Evolutionary conservation across 1,139 yeast species (phyloP), one percentile per base, ranked within the genome.

Genomic region (Kodamaea sp.): DNA sequence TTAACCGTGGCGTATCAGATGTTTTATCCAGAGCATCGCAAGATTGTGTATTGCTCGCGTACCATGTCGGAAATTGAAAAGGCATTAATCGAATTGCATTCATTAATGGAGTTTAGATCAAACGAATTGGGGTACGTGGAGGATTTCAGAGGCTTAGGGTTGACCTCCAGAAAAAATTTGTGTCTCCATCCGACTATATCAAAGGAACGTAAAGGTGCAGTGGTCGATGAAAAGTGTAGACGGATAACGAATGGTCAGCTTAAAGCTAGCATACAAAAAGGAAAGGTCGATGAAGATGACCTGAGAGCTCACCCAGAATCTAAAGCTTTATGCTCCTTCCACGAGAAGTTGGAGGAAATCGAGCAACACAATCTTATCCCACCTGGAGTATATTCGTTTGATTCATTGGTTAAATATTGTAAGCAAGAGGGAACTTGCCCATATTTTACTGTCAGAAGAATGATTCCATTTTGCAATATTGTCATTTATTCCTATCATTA

Each of bases 41-140:
- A 92, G 66, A 80, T 92, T 48, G 87, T 92, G 5, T 92, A 92
- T 61, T 92, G 99, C 61, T 92, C 98, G 5, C 97, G 99, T 74
- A 92, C 99, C 23, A 92, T 92, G 98, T 87, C 97, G 7, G 99
- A 92, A 66, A 92, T 92, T 56, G 98, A 92, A 63, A 92, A 92
- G 63, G 97, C 98, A 0, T 66, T 92, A 57, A 88, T 90, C n/a
- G 99, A 92, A 65, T 71, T 94, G 67, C 83, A 86, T 44, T 81
- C 79, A 36, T 69, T 92, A 49, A 92, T 92, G 98, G 87, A 79
- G 35, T 92, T 75, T 56, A 72, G 99, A 43, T 63, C 92, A 3
- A 70, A 78, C 37, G 95, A 87, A 53, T 68, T 92, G 37, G 97
- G 97, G 0, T 78, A 75, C 46, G 83, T 69, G 20, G 97, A 89